phyloP scores from a whole-genome alignment of 2,329 filamentous ascomycete species.

The Furcasterigmium furcatum region DNA sequence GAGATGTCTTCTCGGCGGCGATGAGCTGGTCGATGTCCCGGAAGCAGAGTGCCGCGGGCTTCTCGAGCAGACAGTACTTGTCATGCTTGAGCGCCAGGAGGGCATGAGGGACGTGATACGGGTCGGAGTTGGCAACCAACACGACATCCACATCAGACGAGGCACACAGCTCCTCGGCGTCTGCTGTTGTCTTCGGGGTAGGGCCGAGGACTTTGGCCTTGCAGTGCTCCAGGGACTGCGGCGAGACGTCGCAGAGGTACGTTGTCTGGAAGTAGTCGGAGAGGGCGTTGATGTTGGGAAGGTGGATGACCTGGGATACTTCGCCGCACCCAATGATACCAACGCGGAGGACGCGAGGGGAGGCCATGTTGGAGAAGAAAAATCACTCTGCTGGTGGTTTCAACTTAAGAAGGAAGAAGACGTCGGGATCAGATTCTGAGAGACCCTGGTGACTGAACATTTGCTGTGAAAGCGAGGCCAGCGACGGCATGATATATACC shows the following conservation, averaged over 20 bases:
- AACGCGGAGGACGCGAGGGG: conserved; percentile 21
- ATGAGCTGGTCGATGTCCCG: conserved; percentile 41
- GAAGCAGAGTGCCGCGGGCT: conserved; percentile 50
- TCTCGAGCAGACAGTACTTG: conserved; percentile 59
- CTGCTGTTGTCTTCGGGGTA: conserved; percentile 24
- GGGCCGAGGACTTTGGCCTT: conserved; percentile 13
- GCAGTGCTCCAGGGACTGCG: conserved; percentile 20
- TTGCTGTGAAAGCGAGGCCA: too few relatives aligned
- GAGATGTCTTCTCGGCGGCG: conserved; percentile 39
- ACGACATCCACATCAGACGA: conserved; percentile 47
- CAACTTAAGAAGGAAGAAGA: too few relatives aligned
- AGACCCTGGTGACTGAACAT: too few relatives aligned
- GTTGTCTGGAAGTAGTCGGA: conserved; percentile 39
- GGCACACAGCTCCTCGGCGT: conserved; percentile 36
- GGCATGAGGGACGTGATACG: conserved; percentile 49
- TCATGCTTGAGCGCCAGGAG: conserved; percentile 47
- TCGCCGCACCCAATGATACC: conserved; percentile 46
- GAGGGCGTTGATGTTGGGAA: conserved; percentile 43
- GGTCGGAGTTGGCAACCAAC: conserved; percentile 48
- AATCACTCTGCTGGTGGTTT: too few relatives aligned
- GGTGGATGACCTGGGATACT: conserved; percentile 48
- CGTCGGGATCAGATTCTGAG: too few relatives aligned
- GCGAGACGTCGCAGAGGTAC: conserved; percentile 49
- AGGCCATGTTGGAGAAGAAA: too few relatives aligned
- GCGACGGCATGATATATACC: too few relatives aligned